Conservation (phyloP, 495 filamentous ascomycete species). For the Penicillium desertorum region DNA sequence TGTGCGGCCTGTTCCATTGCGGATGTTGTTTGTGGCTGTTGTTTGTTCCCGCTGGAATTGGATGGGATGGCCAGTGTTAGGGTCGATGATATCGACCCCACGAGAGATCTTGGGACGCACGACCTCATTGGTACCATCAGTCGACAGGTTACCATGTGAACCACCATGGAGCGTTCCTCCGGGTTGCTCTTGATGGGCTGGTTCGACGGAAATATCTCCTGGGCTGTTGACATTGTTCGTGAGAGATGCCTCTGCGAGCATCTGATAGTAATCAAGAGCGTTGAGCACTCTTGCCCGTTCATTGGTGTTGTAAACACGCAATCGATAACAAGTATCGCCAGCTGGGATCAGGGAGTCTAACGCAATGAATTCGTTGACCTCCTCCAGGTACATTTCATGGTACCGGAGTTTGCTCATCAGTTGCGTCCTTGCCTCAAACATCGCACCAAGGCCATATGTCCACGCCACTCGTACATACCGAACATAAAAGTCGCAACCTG, state of each 20-base stretch:
- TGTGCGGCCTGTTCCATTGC: background rate
- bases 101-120: background rate
- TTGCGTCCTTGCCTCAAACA: background rate
- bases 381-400: background rate
- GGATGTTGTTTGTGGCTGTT: background rate
- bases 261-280: background rate
- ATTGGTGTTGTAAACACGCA: conserved; percentile 1
- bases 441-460: background rate
- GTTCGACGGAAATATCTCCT: background rate
- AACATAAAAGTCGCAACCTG: background rate
- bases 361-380: conserved; percentile 3
- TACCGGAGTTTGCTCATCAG: background rate
- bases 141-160: background rate
- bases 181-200: background rate
- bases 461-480: background rate
- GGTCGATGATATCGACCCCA: conserved; percentile 1
- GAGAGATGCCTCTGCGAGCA: background rate
- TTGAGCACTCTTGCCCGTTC: conserved; percentile 1
- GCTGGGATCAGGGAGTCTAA: background rate
- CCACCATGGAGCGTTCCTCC: background rate
- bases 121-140: background rate
- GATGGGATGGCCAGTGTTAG: conserved; percentile 5
- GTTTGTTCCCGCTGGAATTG: background rate
- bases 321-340: background rate
- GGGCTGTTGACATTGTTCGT: background rate